phyloP scores from a whole-genome alignment of 108 stramenopile genomes.

The Skeletonema grethae region DNA sequence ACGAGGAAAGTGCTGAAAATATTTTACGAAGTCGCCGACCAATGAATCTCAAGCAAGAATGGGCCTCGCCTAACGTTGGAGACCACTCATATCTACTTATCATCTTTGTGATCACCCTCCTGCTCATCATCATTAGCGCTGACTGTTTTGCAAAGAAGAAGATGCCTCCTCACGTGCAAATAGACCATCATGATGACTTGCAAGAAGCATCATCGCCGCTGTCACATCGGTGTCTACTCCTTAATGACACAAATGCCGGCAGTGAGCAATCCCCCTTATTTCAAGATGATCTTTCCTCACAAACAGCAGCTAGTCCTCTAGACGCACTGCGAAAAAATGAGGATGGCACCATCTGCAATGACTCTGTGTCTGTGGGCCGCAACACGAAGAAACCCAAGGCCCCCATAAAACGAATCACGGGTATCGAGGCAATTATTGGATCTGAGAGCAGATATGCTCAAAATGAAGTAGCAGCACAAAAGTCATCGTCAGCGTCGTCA shows the following conservation, averaged over 20 bases:
- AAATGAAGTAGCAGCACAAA: neutral
- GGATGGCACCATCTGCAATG: neutral
- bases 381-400: neutral
- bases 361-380: neutral
- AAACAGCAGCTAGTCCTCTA: slow-evolving; percentile 4
- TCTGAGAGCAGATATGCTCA: slow-evolving; percentile 30
- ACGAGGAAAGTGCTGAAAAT: too few species aligned
- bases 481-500: neutral
- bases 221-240: neutral
- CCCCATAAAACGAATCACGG: slow-evolving; percentile 6
- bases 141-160: neutral
- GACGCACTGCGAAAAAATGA: slow-evolving; percentile 20
- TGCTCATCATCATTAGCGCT: too few species aligned
- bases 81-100: too few species aligned
- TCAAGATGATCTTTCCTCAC: slow-evolving; percentile 18
- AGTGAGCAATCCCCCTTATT: slow-evolving; percentile 25
- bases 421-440: slow-evolving; percentile 38
- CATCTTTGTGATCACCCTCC: too few species aligned
- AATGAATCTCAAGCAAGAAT: too few species aligned
- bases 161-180: neutral
- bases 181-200: neutral
- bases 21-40: too few species aligned
- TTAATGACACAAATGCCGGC: neutral
- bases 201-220: slow-evolving; percentile 7
- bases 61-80: too few species aligned